These are phyloP conservation scores for Kitagawia praeruptora DNA, from an alignment of 129 eudicot genomes.

Conservation along the genomic window DNA sequence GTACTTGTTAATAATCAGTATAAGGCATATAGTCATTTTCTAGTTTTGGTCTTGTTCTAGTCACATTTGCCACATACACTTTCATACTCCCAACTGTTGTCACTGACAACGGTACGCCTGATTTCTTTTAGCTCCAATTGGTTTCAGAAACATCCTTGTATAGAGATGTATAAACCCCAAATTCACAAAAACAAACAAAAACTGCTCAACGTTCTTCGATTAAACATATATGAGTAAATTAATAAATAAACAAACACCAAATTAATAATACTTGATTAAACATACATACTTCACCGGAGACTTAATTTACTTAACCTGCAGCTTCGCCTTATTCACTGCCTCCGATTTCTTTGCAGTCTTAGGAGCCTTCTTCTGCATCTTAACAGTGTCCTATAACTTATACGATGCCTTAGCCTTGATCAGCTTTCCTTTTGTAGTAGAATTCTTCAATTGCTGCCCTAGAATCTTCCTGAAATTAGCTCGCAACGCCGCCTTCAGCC, in stretches of 20 bases:
- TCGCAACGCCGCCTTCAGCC: constrained; percentile 50
- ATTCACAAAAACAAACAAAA: no score
- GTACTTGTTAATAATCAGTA: neutral
- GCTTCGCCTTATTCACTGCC: no score
- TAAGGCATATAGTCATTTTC: constrained; percentile 43
- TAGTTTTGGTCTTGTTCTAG: constrained; percentile 65
- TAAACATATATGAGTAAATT: no score
- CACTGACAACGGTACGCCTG: constrained; percentile 43
- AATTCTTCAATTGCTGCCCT: constrained; percentile 55
- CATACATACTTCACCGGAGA: no score
- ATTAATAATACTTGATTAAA: no score
- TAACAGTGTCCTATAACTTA: neutral
- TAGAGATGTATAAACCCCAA: no score
- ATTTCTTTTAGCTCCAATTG: no score
- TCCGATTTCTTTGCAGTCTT: no score
- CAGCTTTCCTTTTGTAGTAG: constrained; percentile 50
- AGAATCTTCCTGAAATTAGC: constrained; percentile 57
- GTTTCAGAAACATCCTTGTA: no score
- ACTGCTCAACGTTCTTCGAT: no score
- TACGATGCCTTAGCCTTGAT: constrained; percentile 42
- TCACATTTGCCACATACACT: constrained; percentile 69
- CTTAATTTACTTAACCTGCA: no score
- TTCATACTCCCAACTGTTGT: constrained; percentile 49
- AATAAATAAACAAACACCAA: no score
- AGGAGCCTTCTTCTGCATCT: constrained; percentile 9